Base-by-base conservation (phyloP, 2,329 filamentous ascomycete genomes). In the Trichoderma harzianum region DNA sequence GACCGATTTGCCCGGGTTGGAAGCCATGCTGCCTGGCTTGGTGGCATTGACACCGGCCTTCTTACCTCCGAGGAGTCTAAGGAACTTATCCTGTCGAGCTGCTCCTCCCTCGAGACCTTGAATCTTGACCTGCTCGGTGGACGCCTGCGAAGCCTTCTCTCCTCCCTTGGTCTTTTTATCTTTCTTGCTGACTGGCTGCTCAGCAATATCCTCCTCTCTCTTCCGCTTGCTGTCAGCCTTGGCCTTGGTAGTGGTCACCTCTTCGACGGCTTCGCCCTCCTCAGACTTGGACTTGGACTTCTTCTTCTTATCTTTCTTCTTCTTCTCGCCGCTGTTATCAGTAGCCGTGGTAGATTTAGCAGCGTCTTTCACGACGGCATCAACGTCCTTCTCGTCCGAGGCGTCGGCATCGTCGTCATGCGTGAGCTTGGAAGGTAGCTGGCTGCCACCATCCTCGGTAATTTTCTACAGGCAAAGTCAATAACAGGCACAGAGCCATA, bases 1-100 rank as follows among this genome's bases (percentile, higher is more conserved):
- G 71, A 76, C 80, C 47, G 78, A 82, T 73, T 79, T 77, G 8
- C 78, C 75, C 76, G 80, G 76, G 76, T 73, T 74, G 75, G 79
- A 76, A 65, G 76, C 68, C 28, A 62, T 47, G 58, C 72, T 69
- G 58, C 72, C 68, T 26, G 73, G 55, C 12, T 74, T 72, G 2
- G 75, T 69, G 0, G 76, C 71, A 7, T 74, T 77, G 34, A 77
- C 78, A 24, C 81, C 80, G 28, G 80, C 80, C 78, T 86, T 88
- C 73, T 84, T 86, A 2, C 81, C 86, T 24, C 88, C 88, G 5
- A 90, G 82, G 1, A 90, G 84, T 36, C 86, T 83, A 76, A 89
- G 78, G 73, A 89, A 89, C 79, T 90, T 90, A 73, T 81, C 80
- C 75, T 89, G 86, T 14, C 88, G 83, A 63, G 82, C 81, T 21